Base-by-base conservation (phyloP, 2,329 filamentous ascomycete genomes). In the Pseudogymnoascus sp. region DNA sequence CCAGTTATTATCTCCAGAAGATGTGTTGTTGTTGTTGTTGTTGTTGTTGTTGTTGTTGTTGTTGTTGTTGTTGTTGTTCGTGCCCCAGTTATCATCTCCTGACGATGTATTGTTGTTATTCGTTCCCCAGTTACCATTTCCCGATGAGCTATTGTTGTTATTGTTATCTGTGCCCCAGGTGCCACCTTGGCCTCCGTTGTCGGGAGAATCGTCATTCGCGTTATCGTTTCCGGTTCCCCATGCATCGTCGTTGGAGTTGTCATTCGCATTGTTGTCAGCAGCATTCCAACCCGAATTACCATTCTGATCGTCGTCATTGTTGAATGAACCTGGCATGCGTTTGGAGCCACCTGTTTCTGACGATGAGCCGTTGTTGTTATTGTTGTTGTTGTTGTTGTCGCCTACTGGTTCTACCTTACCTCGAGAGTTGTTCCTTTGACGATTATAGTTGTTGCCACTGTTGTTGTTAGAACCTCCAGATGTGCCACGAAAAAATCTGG, bases 11-110 rank as follows among this genome's bases (percentile, higher is more conserved):
- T 59, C 59, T 35, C 46, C 46, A 4, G 50, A 59, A 7, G 64
- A 37, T 19, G 56, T 31, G 31, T 64, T 63, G 38, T 65, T 62
- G 10, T 62, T 62, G 13, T 59, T 35, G 40, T 64, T 63, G 46
- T 64, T 62, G 53, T 66, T 13, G 13, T 59, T 35, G n/a, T n/a
- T n/a, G n/a, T n/a, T 31, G 31, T 64, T 63, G 38, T 65, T 62
- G 10, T 62, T 62, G 13, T 59, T 35, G 40, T 64, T 63, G 46
- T 64, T 62, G 53, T 66, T 13, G 13, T 59, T 35, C 13, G n/a
- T 33, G 7, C 63, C 46, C 37, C 26, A 31, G 19, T 42, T 59
- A 26, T 63, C 56, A 10, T 59, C 59, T 35, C 46, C 46, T 7
- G 50, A 61, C 5, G 64, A 37, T 19, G 56, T 31, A 33, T 64